These are phyloP conservation scores for Carex scoparia DNA, from an alignment of 176 grass and related monocot species.

Conservation along the genomic window DNA sequence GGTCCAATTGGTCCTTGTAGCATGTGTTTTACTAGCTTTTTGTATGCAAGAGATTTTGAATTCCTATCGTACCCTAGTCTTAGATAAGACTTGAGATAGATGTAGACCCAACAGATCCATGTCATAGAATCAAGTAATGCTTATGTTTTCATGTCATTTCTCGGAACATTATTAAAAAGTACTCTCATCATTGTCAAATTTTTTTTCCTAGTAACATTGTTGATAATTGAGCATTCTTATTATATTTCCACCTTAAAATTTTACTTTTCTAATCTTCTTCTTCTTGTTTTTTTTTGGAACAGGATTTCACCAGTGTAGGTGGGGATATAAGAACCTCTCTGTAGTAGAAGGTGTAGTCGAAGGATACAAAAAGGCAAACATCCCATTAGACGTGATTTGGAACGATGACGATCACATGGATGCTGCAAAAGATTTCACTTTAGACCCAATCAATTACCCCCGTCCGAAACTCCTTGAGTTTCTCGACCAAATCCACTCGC, in stretches of 20 bases:
- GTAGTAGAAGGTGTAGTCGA: conserved; percentile 82
- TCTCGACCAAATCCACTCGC: conserved; percentile 59
- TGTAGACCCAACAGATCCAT: neutral
- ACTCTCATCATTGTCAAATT: too few species aligned
- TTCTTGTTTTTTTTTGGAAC: neutral
- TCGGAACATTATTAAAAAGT: too few species aligned
- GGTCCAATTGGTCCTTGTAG: neutral
- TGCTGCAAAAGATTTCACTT: conserved; percentile 79
- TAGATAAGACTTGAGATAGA: neutral
- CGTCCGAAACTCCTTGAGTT: conserved; percentile 66
- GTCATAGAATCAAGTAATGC: neutral
- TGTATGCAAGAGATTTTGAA: neutral
- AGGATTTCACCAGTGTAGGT: conserved; percentile 97
- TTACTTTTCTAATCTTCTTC: neutral
- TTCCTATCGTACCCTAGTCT: neutral
- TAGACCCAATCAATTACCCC: conserved; percentile 67
- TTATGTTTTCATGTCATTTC: too few species aligned
- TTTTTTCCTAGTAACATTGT: neutral
- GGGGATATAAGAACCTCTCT: conserved; percentile 90
- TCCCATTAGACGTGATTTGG: conserved; percentile 94
- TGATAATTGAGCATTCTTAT: neutral
- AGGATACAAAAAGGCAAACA: conserved; percentile 63
- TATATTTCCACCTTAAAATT: neutral
- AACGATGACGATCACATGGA: conserved; percentile 98
- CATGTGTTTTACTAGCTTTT: neutral